These are phyloP conservation scores for Chalara sp. DNA, from an alignment of 2,329 filamentous ascomycete genomes.

Conservation along the genomic window DNA sequence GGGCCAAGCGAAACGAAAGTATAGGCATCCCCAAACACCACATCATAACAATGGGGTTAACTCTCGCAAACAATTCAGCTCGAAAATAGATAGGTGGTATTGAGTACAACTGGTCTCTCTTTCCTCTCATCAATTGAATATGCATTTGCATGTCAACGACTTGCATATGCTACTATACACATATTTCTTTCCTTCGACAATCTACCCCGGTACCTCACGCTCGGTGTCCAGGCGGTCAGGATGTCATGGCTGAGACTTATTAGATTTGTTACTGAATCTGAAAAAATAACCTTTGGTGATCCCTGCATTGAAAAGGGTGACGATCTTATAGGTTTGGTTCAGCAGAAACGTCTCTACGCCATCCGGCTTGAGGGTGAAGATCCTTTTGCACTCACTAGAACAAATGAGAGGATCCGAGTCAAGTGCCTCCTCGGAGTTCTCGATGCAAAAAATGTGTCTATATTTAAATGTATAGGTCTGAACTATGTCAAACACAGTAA, in stretches of 20 bases:
- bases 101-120: no score
- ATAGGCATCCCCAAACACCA: no score
- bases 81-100: no score
- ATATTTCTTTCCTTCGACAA: no score
- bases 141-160: no score
- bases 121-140: no score
- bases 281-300: not conserved
- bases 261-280: not conserved
- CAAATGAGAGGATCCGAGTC: constrained; percentile 25
- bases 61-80: no score
- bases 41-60: no score
- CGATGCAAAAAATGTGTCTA: constrained; percentile 23
- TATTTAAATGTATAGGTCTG: not conserved
- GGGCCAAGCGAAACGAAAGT: no score
- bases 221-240: not conserved
- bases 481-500: not conserved
- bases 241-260: not conserved
- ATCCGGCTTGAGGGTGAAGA: constrained; percentile 24
- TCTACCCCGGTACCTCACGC: no score
- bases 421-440: constrained; percentile 26
- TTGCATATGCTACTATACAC: no score
- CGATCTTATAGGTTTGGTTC: constrained; percentile 14
- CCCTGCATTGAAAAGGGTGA: constrained; percentile 19
- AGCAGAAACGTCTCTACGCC: constrained; percentile 23
- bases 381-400: constrained; percentile 17